Base-by-base conservation (phyloP, 208 protist species). In the Leishmania lainsoni region DNA sequence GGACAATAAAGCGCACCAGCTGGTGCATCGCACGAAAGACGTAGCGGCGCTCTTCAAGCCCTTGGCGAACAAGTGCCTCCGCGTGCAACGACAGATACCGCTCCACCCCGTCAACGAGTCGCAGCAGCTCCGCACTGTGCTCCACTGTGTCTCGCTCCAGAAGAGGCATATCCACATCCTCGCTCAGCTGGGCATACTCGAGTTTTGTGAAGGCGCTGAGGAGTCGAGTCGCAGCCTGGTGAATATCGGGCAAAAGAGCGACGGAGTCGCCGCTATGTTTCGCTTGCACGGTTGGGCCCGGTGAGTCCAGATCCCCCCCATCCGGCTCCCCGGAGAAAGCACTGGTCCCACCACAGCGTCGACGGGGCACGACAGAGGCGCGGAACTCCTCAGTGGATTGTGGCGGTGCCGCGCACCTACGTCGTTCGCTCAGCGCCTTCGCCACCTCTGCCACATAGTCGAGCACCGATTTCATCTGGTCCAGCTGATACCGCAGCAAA, bases 31-130 rank as follows among this genome's bases (percentile, higher is more conserved):
- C 82, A 14, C 81, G 73, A 32, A 96, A 78, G 16, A 86, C 86
- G 63, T 79, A 49, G 20, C 77, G 80, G 16, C 79, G 87, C 12
- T 84, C 82, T 2, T 78, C 58, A 45, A 91, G 91, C 32, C 85
- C 85, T 63, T 87, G 79, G 39, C 89, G 85, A 74, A 94, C 86
- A 51, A 83, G 81, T 5, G 42, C 39, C 3, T 69, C 32, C 70
- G 90, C 93, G 76, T 94, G 88, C 73, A 86, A 87, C 9, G 78
- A 78, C 58, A 94, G 92, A 42, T 90, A 89, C n/a, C 90, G 84
- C 45, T 90, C 90, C 3, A 96, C 83, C 61, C 78, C 85, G 59
- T 94, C 91, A 3, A 94, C 83, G 45, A 91, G 78, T 3, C 84
- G 79, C 8, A 80, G 49, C 0, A 94, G 81, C 54, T 78, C 84